Percentiles rank a stretch among this genome's conserved stretches.
These are phyloP conservation scores for Leishmania gerbilli DNA, from an alignment of 208 protist genomes.

Conservation along the genomic window DNA sequence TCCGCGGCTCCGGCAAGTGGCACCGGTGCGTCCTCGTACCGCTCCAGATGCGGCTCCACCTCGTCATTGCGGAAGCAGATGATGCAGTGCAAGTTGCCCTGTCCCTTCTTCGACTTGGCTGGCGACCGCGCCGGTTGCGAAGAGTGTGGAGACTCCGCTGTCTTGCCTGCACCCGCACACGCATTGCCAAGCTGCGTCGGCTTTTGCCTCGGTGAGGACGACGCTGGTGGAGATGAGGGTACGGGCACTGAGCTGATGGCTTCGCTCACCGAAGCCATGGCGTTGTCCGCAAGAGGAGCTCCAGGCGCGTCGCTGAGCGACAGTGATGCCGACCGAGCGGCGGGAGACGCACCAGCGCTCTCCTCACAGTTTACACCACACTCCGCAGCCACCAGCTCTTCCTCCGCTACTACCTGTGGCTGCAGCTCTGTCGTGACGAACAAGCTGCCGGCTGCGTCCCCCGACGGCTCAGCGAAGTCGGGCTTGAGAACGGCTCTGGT, in stretches of 20 bases:
- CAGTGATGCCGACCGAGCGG: not conserved
- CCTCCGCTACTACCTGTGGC: not conserved
- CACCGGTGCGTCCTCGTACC: constrained; percentile 47
- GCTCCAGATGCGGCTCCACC: constrained; percentile 55
- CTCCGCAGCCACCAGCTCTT: not conserved
- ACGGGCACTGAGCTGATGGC: not conserved
- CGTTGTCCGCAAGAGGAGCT: not conserved
- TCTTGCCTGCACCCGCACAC: not conserved
- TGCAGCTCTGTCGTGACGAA: not conserved
- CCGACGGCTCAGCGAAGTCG: not conserved
- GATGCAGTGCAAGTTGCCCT: constrained; percentile 83
- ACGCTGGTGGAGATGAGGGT: not conserved
- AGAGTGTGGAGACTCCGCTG: not conserved
- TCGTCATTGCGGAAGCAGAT: constrained; percentile 86
- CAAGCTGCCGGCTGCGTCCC: not conserved
- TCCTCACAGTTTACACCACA: not conserved
- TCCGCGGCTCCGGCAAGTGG: not conserved
- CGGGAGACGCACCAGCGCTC: not conserved
- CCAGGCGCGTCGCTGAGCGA: not conserved
- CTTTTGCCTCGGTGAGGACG: not conserved
- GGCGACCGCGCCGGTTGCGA: not conserved
- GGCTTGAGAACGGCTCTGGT: not conserved
- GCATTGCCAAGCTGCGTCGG: not conserved
- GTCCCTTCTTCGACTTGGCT: constrained; percentile 34
- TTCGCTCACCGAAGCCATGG: not conserved